Conservation (phyloP, 2,329 filamentous ascomycete species). For the Colletotrichum lentis region DNA sequence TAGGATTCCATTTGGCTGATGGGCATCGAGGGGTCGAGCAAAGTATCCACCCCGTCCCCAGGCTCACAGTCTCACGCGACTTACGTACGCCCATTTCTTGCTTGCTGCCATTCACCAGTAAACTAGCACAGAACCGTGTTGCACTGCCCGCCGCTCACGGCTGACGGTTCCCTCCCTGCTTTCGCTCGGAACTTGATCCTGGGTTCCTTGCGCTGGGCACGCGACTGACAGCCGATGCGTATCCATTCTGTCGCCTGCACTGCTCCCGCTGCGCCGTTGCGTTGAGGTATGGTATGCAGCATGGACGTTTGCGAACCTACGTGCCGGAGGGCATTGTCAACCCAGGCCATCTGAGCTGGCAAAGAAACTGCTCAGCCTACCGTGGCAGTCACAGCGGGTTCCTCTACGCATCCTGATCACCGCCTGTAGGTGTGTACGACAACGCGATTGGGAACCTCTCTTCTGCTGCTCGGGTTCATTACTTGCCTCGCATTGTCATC, state of each 20-base stretch:
- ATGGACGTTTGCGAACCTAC: neutral
- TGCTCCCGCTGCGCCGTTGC: neutral
- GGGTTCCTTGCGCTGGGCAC: constrained; percentile 20
- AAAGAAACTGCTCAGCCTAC: neutral
- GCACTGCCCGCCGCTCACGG: constrained; percentile 19
- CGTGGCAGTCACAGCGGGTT: neutral
- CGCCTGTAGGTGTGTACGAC: too few species aligned
- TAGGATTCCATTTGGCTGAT: constrained; percentile 17
- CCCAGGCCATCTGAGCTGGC: neutral
- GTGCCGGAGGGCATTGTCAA: neutral
- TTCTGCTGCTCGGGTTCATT: neutral
- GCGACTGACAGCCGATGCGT: constrained; percentile 27
- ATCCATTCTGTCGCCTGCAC: constrained; percentile 7
- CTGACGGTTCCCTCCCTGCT: constrained; percentile 26
- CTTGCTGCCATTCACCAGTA: constrained; percentile 5
- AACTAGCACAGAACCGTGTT: neutral
- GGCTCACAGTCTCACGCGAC: neutral
- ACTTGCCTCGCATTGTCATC: neutral
- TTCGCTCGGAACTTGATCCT: constrained; percentile 27
- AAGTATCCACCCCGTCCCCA: constrained; percentile 19
- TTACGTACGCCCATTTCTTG: neutral
- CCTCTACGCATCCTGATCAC: neutral
- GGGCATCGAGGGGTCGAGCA: constrained; percentile 14
- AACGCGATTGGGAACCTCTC: neutral
- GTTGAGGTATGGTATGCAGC: constrained; percentile 16